Conservation (phyloP, 1,139 yeast species). For the Blastobotrys capitulatus region DNA sequence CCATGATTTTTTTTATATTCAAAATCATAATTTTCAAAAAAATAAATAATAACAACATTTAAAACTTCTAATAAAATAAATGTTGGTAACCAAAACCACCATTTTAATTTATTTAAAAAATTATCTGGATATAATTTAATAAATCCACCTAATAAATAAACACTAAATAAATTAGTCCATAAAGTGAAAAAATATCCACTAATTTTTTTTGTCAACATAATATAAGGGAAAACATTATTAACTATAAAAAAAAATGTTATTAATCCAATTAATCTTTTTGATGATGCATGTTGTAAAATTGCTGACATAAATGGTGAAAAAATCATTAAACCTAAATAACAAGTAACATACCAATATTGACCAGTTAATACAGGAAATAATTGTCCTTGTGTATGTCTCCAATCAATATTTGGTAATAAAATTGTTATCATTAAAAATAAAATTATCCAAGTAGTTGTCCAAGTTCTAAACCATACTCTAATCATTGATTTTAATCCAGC, state of each 20-base stretch:
- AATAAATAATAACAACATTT: not conserved
- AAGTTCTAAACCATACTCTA: slow-evolving; percentile 2
- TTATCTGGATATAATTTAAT: slow-evolving; percentile 2
- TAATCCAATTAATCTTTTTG: not conserved
- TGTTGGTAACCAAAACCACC: not conserved
- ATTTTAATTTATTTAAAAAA: not conserved
- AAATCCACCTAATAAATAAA: slow-evolving; percentile 3
- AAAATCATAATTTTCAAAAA: not conserved
- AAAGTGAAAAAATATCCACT: not conserved
- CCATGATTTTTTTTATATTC: not conserved
- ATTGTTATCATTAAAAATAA: not conserved
- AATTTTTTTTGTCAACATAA: not conserved
- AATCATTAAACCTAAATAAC: slow-evolving; percentile 1
- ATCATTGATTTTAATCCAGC: not conserved
- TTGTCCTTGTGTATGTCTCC: too few relatives aligned
- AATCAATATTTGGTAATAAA: too few relatives aligned
- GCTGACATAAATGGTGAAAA: not conserved
- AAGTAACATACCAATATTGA: slow-evolving; percentile 5
- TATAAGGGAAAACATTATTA: not conserved
- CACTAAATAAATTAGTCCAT: not conserved
- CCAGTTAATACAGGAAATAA: slow-evolving; percentile 2
- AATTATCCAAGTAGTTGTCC: not conserved
- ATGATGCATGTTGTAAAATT: not conserved
- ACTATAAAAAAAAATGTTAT: not conserved
- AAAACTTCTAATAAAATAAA: not conserved